Evolutionary conservation across 2,329 filamentous ascomycete species (phyloP), one percentile per base, ranked within the genome.

Genomic region (Paradendryphiella salina): DNA sequence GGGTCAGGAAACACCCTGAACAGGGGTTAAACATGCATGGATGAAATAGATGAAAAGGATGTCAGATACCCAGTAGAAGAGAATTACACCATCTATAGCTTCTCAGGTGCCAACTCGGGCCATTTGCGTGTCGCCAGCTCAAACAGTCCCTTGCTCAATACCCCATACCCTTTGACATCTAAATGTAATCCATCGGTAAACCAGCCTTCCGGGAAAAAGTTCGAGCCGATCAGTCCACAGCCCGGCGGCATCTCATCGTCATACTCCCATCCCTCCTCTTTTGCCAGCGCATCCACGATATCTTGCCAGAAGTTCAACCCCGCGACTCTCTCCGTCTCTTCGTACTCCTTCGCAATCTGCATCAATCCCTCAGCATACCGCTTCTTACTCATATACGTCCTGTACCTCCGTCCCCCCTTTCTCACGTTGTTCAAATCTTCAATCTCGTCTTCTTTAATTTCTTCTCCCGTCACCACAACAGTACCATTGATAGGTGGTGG

Each of bases 1-100:
- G 89, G 89, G 0, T 83, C 86, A 29, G 89, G 89, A 3, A 95
- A 95, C 70, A 94, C 89, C 1, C 73, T 94, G 56, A 94, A 95
- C 73, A 84, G 87, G 76, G 89, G 89, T 21, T 84, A 42, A 52
- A 5, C 17, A 18, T 17, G 18, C 17, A 26, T 21, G 18, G 31
- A 26, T 26, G 8, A 26, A 26, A 26, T 7, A 5, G 23, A 26
- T 26, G 8, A 26, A 42, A 40, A 11, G 45, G 36, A 14, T 17
- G 42, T 38, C 40, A 57, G 44, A 65, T 59, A 65, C 56, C 47
- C 43, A 51, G 37, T 28, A 17, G 5, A 41, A 21, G 10, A 31
- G 4, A 37, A 33, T 15, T 11, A 15, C 14, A 54, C 13, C 17
- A 13, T 29, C 40, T 38, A 59, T n/a, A 65, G 18, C 7, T 35